phyloP scores from a whole-genome alignment of 2,329 filamentous ascomycete genomes.

The Diaporthe citri region DNA sequence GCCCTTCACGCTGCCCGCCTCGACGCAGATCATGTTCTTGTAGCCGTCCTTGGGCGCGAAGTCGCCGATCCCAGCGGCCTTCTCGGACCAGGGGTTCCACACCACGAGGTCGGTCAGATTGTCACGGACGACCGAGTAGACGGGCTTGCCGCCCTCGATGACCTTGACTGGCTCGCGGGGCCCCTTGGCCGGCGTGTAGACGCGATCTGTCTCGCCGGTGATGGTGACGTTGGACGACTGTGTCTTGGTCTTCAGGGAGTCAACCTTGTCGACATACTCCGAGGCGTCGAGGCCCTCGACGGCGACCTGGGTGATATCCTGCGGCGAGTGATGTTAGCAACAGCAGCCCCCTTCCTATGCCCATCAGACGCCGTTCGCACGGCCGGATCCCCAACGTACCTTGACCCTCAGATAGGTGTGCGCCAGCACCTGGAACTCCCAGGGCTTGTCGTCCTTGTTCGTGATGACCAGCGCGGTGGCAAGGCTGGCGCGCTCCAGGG shows the following conservation, averaged over 20 bases:
- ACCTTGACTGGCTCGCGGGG: slow-evolving; percentile 72
- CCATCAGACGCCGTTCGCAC: background rate
- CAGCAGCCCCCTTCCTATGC: background rate
- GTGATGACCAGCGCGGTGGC: slow-evolving; percentile 87
- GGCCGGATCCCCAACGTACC: slow-evolving; percentile 63
- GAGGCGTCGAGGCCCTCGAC: slow-evolving; percentile 83
- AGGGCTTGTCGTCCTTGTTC: slow-evolving; percentile 85
- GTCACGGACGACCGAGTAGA: slow-evolving; percentile 83
- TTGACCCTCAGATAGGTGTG: slow-evolving; percentile 90
- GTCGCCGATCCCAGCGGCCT: slow-evolving; percentile 84
- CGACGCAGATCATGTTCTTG: slow-evolving; percentile 94
- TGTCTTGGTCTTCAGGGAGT: slow-evolving; percentile 73
- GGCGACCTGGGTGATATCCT: slow-evolving; percentile 83
- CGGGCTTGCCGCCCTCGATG: slow-evolving; percentile 70
- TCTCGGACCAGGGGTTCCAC: slow-evolving; percentile 97
- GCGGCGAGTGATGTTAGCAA: background rate
- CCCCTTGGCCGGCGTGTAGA: slow-evolving; percentile 80
- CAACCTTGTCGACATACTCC: slow-evolving; percentile 87
- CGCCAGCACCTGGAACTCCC: slow-evolving; percentile 92
- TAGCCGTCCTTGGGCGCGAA: slow-evolving; percentile 91
- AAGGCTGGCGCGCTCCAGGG: slow-evolving; percentile 79
- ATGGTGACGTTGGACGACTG: slow-evolving; percentile 76
- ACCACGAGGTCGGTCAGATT: slow-evolving; percentile 90
- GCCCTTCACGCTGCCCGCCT: slow-evolving; percentile 84
- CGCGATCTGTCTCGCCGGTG: slow-evolving; percentile 84